Percentiles rank a stretch among this genome's conserved stretches.
These are phyloP conservation scores for Croton setiger DNA, from an alignment of 441 rosid genomes.

Conservation along the genomic window DNA sequence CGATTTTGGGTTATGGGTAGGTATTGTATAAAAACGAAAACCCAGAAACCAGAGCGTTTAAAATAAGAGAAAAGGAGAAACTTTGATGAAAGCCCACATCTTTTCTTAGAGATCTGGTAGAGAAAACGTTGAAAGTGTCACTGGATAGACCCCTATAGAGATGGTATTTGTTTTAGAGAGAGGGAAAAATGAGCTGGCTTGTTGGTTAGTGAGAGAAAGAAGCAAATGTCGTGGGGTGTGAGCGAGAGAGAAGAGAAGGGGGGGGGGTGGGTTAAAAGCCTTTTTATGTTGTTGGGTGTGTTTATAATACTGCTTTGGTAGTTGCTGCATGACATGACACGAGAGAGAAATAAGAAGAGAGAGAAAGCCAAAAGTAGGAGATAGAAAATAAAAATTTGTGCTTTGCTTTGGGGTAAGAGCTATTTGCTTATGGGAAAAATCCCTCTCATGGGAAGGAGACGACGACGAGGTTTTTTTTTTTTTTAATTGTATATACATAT, in stretches of 20 bases:
- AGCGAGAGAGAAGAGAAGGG: slow-evolving; percentile 21
- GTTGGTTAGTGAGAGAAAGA: slow-evolving; percentile 14
- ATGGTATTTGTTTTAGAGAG: slow-evolving; percentile 20
- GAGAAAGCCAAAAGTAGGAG: not conserved
- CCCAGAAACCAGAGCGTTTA: slow-evolving; percentile 20
- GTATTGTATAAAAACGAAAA: slow-evolving; percentile 37
- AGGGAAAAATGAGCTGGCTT: slow-evolving; percentile 48
- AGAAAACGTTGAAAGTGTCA: slow-evolving; percentile 42
- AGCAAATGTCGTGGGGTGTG: slow-evolving; percentile 37
- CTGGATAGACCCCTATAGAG: slow-evolving; percentile 24
- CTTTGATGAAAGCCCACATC: slow-evolving; percentile 44
- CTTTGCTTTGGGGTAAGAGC: slow-evolving; percentile 31
- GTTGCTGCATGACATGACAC: slow-evolving; percentile 68
- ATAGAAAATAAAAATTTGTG: slow-evolving; percentile 7
- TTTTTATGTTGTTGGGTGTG: slow-evolving; percentile 17
- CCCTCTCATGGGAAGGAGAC: slow-evolving; percentile 35
- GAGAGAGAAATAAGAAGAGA: slow-evolving; percentile 24
- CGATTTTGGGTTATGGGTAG: slow-evolving; percentile 38
- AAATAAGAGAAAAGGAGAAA: slow-evolving; percentile 1
- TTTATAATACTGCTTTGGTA: slow-evolving; percentile 14
- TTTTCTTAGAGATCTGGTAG: slow-evolving; percentile 68
- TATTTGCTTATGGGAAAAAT: slow-evolving; percentile 31
- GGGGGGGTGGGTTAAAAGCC: slow-evolving; percentile 14
- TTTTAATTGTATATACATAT: not conserved
- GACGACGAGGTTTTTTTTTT: slow-evolving; percentile 26